Evolutionary conservation across 2,329 filamentous ascomycete species (phyloP), one percentile per base, ranked within the genome.

Genomic region (Parafenestella ontariensis): DNA sequence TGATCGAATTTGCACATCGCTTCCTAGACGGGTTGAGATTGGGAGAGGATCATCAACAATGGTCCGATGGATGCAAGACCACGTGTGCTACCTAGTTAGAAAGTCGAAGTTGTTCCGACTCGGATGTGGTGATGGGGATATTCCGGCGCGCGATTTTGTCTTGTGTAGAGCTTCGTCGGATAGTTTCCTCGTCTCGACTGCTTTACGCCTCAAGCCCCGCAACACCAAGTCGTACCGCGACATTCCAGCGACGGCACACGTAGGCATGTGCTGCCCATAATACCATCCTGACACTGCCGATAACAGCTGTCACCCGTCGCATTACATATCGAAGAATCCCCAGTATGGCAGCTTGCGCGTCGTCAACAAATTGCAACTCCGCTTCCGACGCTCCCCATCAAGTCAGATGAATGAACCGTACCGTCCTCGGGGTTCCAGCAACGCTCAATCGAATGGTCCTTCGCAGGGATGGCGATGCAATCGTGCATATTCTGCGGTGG

Each of bases 401-500:
- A 29, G 17, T 23, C 23, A 26, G 11, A 11, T 18, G 13, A 18
- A 18, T 20, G 13, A 13, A 4, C 33, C 33, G 33, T 18, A 15
- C 5, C 11, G 23, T 33, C 11, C 6, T 42, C 37, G 20, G 40
- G 10, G 6, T 26, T 31, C 49, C 15, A 10, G 13, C 40, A 9
- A 28, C 13, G 40, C 31, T 42, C 31, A 37, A 18, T 36, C 45
- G 23, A 52, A 48, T 13, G 44, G 49, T 36, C 34, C 17, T 13
- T 24, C 11, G 29, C 46, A 42, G 33, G 49, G 39, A 47, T 39
- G 24, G 18, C 23, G 17, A 20, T 52, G 41, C 41, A 46, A 18
- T 42, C 54, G 45, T 61, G 52, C 52, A 56, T 53, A 53, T 26
- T 34, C 39, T 43, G 31, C 40, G 40, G 56, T 55, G 62, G 61